Evolutionary conservation across 2,329 filamentous ascomycete species (phyloP), one percentile per base, ranked within the genome.

Genomic region (Fusarium incarnatum): DNA sequence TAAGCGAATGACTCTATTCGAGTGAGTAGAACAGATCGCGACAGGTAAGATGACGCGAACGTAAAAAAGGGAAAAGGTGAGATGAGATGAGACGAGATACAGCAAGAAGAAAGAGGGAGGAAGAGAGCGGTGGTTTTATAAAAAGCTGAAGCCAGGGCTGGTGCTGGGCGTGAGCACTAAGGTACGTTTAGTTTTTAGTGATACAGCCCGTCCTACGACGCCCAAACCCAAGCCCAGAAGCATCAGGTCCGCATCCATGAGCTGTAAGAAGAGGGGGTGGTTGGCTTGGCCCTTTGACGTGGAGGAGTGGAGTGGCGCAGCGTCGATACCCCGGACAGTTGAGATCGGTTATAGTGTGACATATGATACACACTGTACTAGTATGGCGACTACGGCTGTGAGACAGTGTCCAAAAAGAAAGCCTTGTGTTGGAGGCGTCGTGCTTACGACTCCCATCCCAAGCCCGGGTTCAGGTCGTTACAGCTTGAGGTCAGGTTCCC

Each of bases 81-180:
- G 49, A 56, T 58, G 50, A 34, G 54, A 60, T 47, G 49, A 45
- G 50, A 69, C 28, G 53, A 68, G 53, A 59, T 47, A 41, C 25
- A 44, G 18, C 56, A 60, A 47, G 41, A 62, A 50, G 50, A 59
- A 23, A 47, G 49, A 56, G 30, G 45, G 48, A 15, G 62, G 60
- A 60, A 62, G 68, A 52, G 32, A 45, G 63, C 15, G 56, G 46
- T 70, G 69, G 57, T 72, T 71, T 71, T 71, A 71, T 72, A 71
- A 70, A 69, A 72, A 68, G 55, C 63, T 68, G 49, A 64, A 54
- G 27, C 20, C 58, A 64, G 20, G 56, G 60, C 47, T 54, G 60
- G 46, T 48, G 53, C 48, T 67, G 50, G 50, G 52, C 56, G 66
- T 67, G 67, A 63, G 62, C 56, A 63, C 66, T 67, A 56, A 56